Base-by-base conservation (phyloP, 306 rosid species). In the Cercis canadensis region DNA sequence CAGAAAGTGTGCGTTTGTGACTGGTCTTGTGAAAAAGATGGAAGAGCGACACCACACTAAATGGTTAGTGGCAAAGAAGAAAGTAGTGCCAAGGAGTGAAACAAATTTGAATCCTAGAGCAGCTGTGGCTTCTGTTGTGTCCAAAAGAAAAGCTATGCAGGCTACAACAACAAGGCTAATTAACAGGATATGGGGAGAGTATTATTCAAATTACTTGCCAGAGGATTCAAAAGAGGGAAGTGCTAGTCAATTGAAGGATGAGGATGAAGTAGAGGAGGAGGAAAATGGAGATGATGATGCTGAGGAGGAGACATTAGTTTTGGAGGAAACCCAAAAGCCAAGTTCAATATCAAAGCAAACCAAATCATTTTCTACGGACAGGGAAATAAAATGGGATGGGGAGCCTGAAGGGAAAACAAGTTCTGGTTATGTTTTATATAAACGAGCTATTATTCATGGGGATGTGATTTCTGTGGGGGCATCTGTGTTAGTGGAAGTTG, bases 21-120 rank as follows among this genome's bases (percentile, higher is more conserved):
- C 77, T 11, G 95, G 97, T 62, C 97, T 94, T 36, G 3, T 60
- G 36, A 80, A 64, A 18, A 90, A 90, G 81, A 94, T 94, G 97
- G 98, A 94, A 83, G 94, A 63, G 76, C 83, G 96, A 8, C 97
- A 79, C 85, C 98, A 94, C 77, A 94, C 98, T 34, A 94, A 90
- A 80, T 94, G 99, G 99, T 59, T 87, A 39, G 84, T 94, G 57
- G 91, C 86, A 77, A 82, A 84, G 57, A 88, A 84, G 81, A 87
- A 83, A 67, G 31, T 78, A 43, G 9, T 81, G 52, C 86, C 81
- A 1, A 78, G 76, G 85, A 57, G 85, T 62, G 92, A 73, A 57
- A 76, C 78, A 5, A 94, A 91, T 78, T 68, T 94, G 72, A 94
- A 94, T 80, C 99, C 99, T 11, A 84, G 96, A 82, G 96, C 96